These are phyloP conservation scores for Cerioporus squamosus DNA, from an alignment of 1,284 basidiomycete species.

Conservation along the genomic window DNA sequence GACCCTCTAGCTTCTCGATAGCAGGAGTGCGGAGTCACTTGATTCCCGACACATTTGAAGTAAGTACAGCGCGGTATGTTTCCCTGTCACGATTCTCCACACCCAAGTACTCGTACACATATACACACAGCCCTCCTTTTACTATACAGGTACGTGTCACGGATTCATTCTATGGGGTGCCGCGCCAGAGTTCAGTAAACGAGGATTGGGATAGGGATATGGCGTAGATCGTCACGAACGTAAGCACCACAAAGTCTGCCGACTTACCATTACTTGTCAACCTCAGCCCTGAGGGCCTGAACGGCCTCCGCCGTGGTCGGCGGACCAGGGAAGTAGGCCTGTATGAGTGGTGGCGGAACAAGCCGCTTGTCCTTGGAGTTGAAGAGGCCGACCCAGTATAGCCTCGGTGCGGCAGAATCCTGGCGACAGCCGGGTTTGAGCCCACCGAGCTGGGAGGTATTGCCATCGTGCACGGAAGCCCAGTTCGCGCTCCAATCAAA, in stretches of 20 bases:
- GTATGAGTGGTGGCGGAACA: background rate
- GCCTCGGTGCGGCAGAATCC: background rate
- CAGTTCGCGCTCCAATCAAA: background rate
- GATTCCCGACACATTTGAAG: too few species aligned
- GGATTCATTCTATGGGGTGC: too few species aligned
- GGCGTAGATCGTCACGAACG: background rate
- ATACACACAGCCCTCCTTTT: too few species aligned
- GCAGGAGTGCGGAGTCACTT: too few species aligned
- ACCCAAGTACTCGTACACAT: too few species aligned
- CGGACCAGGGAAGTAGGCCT: background rate
- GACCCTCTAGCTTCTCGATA: too few species aligned
- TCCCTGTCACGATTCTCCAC: too few species aligned
- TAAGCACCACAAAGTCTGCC: too few species aligned
- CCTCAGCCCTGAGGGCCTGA: background rate
- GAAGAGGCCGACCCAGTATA: background rate
- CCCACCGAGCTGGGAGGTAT: background rate
- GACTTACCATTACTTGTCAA: background rate
- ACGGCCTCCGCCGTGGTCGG: background rate
- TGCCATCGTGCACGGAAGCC: background rate
- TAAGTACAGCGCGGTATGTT: too few species aligned
- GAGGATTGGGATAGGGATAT: too few species aligned
- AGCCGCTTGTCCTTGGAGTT: constrained; percentile 1
- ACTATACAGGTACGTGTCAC: too few species aligned
- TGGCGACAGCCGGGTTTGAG: constrained; percentile 1
- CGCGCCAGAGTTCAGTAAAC: too few species aligned